A percentile compares a stretch with the other conserved stretches of the same genome.
phyloP scores from a whole-genome alignment of 2,329 filamentous ascomycete species.

The Paracoccidioides lutzii region DNA sequence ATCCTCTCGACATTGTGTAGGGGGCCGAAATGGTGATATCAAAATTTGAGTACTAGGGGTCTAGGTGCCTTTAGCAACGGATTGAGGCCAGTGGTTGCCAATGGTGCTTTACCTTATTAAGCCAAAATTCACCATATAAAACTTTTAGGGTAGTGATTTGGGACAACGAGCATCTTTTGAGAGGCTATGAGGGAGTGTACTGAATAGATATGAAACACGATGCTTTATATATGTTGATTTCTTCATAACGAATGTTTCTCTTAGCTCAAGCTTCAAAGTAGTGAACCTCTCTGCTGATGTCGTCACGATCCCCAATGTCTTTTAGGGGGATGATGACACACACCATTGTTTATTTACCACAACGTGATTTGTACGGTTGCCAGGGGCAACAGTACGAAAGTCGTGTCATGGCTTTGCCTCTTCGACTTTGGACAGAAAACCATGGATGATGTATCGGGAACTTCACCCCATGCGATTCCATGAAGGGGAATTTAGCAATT shows the following conservation, averaged over 20 bases:
- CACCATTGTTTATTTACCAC: no score
- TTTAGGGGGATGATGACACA: no score
- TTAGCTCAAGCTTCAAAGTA: not conserved
- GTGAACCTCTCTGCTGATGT: not conserved
- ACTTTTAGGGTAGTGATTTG: not conserved
- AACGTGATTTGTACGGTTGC: no score
- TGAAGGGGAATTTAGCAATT: no score
- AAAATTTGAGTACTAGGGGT: no score
- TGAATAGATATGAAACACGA: not conserved
- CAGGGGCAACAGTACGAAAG: no score
- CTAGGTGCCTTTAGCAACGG: not conserved
- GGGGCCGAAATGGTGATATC: not conserved
- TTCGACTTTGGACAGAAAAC: no score
- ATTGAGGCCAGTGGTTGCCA: not conserved
- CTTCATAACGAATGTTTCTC: not conserved
- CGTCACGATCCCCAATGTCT: not conserved
- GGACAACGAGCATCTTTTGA: not conserved
- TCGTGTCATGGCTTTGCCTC: no score
- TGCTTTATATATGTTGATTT: not conserved
- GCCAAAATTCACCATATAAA: not conserved
- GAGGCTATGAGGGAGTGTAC: not conserved
- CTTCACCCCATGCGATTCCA: no score
- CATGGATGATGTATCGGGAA: no score
- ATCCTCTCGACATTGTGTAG: slow-evolving; percentile 16
- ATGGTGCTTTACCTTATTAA: not conserved